Evolutionary conservation across 2,329 filamentous ascomycete species (phyloP).

Genomic region (Rhynchosporium graminicola): DNA sequence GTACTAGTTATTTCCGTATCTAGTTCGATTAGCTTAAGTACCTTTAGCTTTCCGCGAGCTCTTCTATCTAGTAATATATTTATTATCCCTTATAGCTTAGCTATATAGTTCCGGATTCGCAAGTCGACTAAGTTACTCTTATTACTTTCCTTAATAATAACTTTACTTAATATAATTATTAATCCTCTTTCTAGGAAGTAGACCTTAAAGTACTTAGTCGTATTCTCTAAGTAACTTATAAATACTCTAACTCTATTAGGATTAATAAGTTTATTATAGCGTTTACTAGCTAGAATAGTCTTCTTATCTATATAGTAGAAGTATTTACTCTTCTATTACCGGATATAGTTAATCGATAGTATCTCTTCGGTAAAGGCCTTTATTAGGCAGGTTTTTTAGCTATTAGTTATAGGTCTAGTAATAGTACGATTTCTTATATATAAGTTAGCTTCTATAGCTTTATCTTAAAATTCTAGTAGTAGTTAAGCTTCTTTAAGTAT

Average conservation of each 20-base stretch:
- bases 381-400: not conserved
- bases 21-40: not conserved
- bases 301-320: too few species aligned
- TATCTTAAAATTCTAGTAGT: not conserved
- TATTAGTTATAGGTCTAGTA: not conserved
- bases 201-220: too few species aligned
- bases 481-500: not conserved
- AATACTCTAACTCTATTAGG: not conserved
- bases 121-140: conserved; percentile 4
- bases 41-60: not conserved
- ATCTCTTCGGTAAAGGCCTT: not conserved
- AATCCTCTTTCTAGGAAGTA: not conserved
- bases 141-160: conserved; percentile 6
- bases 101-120: not conserved
- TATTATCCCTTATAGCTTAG: too few species aligned
- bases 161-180: conserved; percentile 11
- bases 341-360: not conserved
- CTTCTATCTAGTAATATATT: conserved; percentile 1
- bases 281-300: not conserved
- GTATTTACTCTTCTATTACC: not conserved
- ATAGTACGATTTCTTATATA: not conserved
- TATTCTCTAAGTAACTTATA: too few species aligned
- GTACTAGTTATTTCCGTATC: not conserved
- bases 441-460: not conserved
- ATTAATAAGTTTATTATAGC: conserved; percentile 4